These are phyloP conservation scores for Fomitopsis schrenkii DNA, from an alignment of 1,284 basidiomycete species.

Conservation along the genomic window DNA sequence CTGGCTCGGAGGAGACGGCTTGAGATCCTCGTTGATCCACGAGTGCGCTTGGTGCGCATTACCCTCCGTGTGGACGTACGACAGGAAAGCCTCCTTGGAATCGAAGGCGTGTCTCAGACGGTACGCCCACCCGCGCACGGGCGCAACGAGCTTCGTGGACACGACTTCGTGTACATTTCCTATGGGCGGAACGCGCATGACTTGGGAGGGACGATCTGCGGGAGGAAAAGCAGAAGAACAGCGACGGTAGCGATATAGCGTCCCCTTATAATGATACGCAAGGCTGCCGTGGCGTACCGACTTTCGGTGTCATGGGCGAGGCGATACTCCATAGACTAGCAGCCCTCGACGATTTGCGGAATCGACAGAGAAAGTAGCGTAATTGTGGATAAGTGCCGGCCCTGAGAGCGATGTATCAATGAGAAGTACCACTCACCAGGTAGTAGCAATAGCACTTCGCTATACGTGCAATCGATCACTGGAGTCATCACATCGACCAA, in stretches of 20 bases:
- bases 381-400: no score
- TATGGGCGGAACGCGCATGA: not conserved
- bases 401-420: no score
- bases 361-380: no score
- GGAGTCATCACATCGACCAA: no score
- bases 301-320: no score
- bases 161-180: not conserved
- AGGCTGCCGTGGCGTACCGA: no score
- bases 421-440: no score
- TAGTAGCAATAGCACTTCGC: no score
- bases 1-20: slow-evolving; percentile 20
- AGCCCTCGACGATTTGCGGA: no score
- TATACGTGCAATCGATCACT: no score
- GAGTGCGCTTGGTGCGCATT: slow-evolving; percentile 14
- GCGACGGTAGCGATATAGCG: not conserved
- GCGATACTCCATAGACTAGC: no score
- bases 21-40: slow-evolving; percentile 22
- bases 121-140: slow-evolving; percentile 11
- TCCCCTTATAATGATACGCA: not conserved
- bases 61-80: slow-evolving; percentile 18
- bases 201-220: not conserved
- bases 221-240: not conserved
- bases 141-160: not conserved
- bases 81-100: slow-evolving; percentile 15
- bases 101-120: slow-evolving; percentile 12